Conservation (phyloP, 2,329 filamentous ascomycete genomes). For the Colletotrichum sp. region DNA sequence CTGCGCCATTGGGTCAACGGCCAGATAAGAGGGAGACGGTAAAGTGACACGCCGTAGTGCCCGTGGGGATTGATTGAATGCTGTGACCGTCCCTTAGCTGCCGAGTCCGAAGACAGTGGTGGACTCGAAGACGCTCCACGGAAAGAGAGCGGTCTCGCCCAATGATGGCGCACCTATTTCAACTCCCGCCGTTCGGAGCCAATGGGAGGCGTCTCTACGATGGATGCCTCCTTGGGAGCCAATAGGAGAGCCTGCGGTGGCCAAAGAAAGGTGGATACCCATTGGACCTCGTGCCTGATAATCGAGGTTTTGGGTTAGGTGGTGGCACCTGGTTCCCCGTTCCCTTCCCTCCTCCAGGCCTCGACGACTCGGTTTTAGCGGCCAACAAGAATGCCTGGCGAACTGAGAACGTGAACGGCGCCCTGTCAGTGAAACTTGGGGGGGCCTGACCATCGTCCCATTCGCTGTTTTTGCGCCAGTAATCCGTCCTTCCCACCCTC, state of each 20-base stretch:
- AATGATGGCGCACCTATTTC: constrained; percentile 13
- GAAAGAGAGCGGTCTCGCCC: not conserved
- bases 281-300: not conserved
- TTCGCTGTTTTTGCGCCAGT: not conserved
- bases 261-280: not conserved
- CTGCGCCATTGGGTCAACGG: not conserved
- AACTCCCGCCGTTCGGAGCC: constrained; percentile 3
- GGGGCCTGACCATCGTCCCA: not conserved
- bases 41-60: not conserved
- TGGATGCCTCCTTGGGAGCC: not conserved
- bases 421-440: constrained; percentile 6
- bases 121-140: not conserved
- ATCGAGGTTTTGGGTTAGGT: constrained; percentile 4
- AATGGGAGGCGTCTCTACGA: not conserved
- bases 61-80: not conserved
- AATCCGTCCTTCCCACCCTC: not conserved
- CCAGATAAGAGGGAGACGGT: not conserved
- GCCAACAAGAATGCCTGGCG: not conserved
- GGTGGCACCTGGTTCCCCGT: not conserved
- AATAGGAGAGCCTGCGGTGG: not conserved
- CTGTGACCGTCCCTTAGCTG: not conserved
- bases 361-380: constrained; percentile 2
- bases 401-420: not conserved
- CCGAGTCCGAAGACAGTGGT: not conserved
- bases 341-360: not conserved